Percentiles rank a stretch among this genome's conserved stretches.
Conservation (phyloP, 2,329 filamentous ascomycete genomes). For the Chlorencoelia australis region DNA sequence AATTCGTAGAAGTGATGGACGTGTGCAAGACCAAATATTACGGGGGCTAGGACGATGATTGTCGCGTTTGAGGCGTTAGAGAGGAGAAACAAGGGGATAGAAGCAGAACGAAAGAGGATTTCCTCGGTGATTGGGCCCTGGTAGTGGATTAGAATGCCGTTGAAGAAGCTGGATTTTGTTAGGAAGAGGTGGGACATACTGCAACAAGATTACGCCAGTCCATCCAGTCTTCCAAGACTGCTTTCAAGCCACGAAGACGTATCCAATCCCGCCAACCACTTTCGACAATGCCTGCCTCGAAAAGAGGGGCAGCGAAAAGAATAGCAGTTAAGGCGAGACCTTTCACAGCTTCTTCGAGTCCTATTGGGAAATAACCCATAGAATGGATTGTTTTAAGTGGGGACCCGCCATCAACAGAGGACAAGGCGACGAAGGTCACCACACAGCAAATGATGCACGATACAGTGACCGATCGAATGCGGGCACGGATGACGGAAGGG, state of each 20-base stretch:
- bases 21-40: slow-evolving; percentile 90
- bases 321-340: slow-evolving; percentile 62
- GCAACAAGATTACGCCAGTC: slow-evolving; percentile 81
- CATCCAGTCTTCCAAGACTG: slow-evolving; percentile 62
- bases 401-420: slow-evolving; percentile 39
- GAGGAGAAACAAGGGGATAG: slow-evolving; percentile 72
- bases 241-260: slow-evolving; percentile 42
- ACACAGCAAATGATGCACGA: slow-evolving; percentile 62
- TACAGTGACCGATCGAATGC: slow-evolving; percentile 68
- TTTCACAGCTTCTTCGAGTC: slow-evolving; percentile 51
- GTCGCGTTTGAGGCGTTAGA: slow-evolving; percentile 40
- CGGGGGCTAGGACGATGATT: slow-evolving; percentile 72
- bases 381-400: slow-evolving; percentile 50
- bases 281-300: slow-evolving; percentile 66
- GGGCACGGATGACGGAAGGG: slow-evolving; percentile 77
- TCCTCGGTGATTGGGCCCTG: slow-evolving; percentile 87
- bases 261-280: slow-evolving; percentile 58
- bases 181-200: slow-evolving; percentile 39
- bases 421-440: slow-evolving; percentile 57
- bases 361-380: slow-evolving; percentile 74
- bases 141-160: neutral
- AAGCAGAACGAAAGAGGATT: slow-evolving; percentile 80
- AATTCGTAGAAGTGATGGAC: slow-evolving; percentile 96
- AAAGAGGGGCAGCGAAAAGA: slow-evolving; percentile 78
- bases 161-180: no score